These are phyloP conservation scores for Jasminum sambac DNA, from an alignment of 257 asterid genomes.

Conservation along the genomic window DNA sequence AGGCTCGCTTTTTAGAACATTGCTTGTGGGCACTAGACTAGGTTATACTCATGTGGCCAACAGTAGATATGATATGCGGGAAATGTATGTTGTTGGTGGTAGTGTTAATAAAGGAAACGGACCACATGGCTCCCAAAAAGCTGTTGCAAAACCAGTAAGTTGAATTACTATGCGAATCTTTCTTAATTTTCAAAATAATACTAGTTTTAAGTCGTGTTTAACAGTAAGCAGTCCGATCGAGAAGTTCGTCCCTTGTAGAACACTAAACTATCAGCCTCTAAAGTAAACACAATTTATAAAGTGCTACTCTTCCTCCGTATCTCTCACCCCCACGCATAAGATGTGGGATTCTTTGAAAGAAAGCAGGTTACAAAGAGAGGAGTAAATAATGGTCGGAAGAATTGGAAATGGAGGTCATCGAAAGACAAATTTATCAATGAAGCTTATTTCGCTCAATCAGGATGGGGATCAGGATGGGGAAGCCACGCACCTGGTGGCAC, in stretches of 20 bases:
- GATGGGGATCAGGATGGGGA: slow-evolving; percentile 81
- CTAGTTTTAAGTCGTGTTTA: no score
- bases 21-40: slow-evolving; percentile 42
- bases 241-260: no score
- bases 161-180: no score
- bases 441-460: slow-evolving; percentile 74
- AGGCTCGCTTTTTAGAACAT: no score
- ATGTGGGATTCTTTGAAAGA: neutral
- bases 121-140: slow-evolving; percentile 60
- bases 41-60: slow-evolving; percentile 88
- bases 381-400: slow-evolving; percentile 46
- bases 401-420: slow-evolving; percentile 82
- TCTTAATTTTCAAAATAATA: no score
- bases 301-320: no score
- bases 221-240: no score
- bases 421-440: slow-evolving; percentile 71
- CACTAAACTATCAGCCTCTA: no score
- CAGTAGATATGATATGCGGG: slow-evolving; percentile 72
- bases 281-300: no score
- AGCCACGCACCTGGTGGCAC: slow-evolving; percentile 48
- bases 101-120: slow-evolving; percentile 91
- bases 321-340: no score
- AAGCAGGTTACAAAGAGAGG: slow-evolving; percentile 74
- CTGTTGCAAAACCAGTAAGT: slow-evolving; percentile 53
- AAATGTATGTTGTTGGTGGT: slow-evolving; percentile 90